phyloP scores from a whole-genome alignment of 2,329 filamentous ascomycete species.

The Clonostachys sp. region DNA sequence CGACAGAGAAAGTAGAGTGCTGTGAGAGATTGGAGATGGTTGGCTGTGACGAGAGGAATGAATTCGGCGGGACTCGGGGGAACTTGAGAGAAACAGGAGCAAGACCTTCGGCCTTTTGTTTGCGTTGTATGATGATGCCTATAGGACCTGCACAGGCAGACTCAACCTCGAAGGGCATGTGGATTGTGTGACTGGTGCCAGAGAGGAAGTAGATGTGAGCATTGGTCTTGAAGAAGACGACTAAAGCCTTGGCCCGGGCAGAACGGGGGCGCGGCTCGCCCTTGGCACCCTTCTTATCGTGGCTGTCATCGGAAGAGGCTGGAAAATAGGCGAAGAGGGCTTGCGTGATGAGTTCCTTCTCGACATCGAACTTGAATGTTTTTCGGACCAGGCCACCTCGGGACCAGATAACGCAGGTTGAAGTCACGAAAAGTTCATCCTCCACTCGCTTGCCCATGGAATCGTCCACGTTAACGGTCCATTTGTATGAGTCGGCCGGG shows the following conservation, averaged over 20 bases:
- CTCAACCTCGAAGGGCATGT: slow-evolving; percentile 93
- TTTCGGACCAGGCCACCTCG: slow-evolving; percentile 80
- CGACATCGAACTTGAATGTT: slow-evolving; percentile 78
- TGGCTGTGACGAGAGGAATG: slow-evolving; percentile 70
- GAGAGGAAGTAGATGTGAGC: slow-evolving; percentile 90
- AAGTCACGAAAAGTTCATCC: slow-evolving; percentile 77
- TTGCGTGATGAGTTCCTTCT: slow-evolving; percentile 82
- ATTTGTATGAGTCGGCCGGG: slow-evolving; percentile 63
- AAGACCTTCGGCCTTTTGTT: slow-evolving; percentile 48
- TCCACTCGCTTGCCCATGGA: slow-evolving; percentile 42
- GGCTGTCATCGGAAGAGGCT: slow-evolving; percentile 33
- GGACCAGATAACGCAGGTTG: slow-evolving; percentile 81
- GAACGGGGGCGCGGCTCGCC: slow-evolving; percentile 3
- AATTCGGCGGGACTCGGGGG: slow-evolving; percentile 69
- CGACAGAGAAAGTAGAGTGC: slow-evolving; percentile 49
- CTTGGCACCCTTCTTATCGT: neutral
- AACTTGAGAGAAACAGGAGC: slow-evolving; percentile 50
- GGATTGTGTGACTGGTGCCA: slow-evolving; percentile 82
- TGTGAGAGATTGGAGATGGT: slow-evolving; percentile 47
- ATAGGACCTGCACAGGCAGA: slow-evolving; percentile 76
- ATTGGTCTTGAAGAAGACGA: slow-evolving; percentile 88
- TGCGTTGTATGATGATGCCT: slow-evolving; percentile 84
- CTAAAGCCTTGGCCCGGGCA: slow-evolving; percentile 59
- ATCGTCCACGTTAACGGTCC: slow-evolving; percentile 57
- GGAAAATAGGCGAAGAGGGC: slow-evolving; percentile 83